Conservation (phyloP, 805 yeast species). For the Vanderwaltozyma polyspora region DNA sequence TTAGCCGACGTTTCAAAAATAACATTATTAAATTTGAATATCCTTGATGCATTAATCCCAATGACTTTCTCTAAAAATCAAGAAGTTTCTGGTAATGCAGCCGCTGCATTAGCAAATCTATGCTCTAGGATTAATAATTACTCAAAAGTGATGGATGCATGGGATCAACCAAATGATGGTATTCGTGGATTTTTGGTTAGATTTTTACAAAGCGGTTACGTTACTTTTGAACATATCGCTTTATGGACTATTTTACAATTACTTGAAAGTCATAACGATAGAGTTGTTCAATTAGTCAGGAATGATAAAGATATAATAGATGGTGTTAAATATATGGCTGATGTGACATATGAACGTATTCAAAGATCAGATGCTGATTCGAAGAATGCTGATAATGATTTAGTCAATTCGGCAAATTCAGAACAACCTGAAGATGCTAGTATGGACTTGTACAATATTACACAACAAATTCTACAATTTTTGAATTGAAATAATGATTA, state of each 20-base stretch:
- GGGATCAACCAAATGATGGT: slow-evolving; percentile 77
- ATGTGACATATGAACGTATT: slow-evolving; percentile 25
- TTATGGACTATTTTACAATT: slow-evolving; percentile 92
- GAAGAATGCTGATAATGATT: slow-evolving; percentile 9
- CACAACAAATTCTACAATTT: slow-evolving; percentile 54
- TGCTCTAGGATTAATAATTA: slow-evolving; percentile 85
- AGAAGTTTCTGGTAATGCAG: slow-evolving; percentile 96
- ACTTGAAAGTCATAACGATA: slow-evolving; percentile 71
- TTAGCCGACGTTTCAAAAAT: slow-evolving; percentile 89
- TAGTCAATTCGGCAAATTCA: slow-evolving; percentile 14
- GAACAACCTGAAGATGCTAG: slow-evolving; percentile 51
- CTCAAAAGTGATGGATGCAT: slow-evolving; percentile 61
- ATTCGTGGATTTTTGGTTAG: slow-evolving; percentile 71
- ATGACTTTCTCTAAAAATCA: slow-evolving; percentile 77
- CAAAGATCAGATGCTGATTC: slow-evolving; percentile 19
- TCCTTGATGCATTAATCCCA: slow-evolving; percentile 82
- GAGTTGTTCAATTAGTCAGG: slow-evolving; percentile 44
- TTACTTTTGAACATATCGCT: slow-evolving; percentile 96
- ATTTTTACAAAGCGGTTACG: slow-evolving; percentile 72
- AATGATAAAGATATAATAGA: slow-evolving; percentile 42
- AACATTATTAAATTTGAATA: slow-evolving; percentile 69
- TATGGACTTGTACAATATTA: slow-evolving; percentile 51
- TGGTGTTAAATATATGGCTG: slow-evolving; percentile 40
- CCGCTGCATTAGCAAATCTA: slow-evolving; percentile 93
- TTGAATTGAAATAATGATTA: slow-evolving; percentile 11